Percentiles rank a stretch among this genome's conserved stretches.
Evolutionary conservation across 345 rosid species (phyloP).

Genomic region (Linum lewisii): DNA sequence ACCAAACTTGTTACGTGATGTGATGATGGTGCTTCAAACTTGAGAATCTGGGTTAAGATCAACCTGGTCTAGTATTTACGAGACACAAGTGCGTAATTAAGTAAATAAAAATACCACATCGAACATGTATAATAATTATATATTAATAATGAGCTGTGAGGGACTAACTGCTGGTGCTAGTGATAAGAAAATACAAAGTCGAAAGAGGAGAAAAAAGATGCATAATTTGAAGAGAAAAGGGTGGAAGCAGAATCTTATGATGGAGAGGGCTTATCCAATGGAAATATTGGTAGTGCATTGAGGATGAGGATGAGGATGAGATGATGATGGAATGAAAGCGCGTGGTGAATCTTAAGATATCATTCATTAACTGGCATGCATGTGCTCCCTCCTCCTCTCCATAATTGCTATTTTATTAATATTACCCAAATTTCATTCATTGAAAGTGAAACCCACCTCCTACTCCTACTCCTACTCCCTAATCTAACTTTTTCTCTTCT

Average conservation of each 20-base stretch:
- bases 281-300: not conserved
- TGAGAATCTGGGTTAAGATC: not conserved
- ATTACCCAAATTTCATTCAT: not conserved
- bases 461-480: not conserved
- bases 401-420: no score
- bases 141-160: not conserved
- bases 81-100: not conserved
- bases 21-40: not conserved
- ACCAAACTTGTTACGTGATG: not conserved
- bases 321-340: not conserved
- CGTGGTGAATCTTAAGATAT: not conserved
- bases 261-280: not conserved
- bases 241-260: not conserved
- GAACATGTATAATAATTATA: no score
- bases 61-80: not conserved
- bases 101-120: no score
- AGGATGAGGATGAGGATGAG: no score
- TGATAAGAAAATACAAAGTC: no score
- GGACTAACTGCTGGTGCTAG: not conserved
- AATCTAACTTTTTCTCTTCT: not conserved
- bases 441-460: not conserved
- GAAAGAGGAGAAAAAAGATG: not conserved
- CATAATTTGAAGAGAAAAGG: not conserved
- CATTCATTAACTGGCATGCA: not conserved
- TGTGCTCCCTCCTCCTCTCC: not conserved